Evolutionary conservation across 768 basidiomycete species (phyloP).

Genomic region (Suillus weaverae): DNA sequence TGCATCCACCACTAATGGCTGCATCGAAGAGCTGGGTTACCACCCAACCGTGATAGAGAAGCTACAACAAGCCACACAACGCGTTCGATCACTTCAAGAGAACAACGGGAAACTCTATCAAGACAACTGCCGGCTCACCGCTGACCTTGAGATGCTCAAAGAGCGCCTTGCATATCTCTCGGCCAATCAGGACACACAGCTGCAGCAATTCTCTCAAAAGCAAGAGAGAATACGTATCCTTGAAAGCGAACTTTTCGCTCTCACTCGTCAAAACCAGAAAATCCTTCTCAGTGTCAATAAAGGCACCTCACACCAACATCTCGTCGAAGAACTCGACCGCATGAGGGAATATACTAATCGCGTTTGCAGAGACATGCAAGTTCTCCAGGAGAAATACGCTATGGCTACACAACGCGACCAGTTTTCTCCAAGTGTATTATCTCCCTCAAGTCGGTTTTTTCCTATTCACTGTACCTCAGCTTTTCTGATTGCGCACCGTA

Average conservation of each 20-base stretch:
- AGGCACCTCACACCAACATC: constrained; percentile 18
- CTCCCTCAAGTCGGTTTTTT: neutral
- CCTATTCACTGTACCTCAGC: neutral
- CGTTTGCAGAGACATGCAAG: constrained; percentile 19
- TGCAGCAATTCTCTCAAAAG: constrained; percentile 19
- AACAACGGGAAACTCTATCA: constrained; percentile 37
- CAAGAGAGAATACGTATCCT: constrained; percentile 28
- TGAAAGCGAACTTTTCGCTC: constrained; percentile 17
- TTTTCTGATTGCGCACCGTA: neutral
- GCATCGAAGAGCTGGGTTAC: constrained; percentile 48
- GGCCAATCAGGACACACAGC: constrained; percentile 19
- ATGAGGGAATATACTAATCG: constrained; percentile 9
- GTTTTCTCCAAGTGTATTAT: neutral
- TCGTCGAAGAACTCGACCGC: constrained; percentile 18
- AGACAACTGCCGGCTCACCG: constrained; percentile 38
- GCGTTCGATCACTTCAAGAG: constrained; percentile 29
- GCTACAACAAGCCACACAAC: constrained; percentile 26
- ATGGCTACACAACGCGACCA: neutral
- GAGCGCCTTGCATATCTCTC: constrained; percentile 26
- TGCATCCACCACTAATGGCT: constrained; percentile 44
- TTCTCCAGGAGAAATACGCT: constrained; percentile 23
- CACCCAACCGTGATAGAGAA: constrained; percentile 38
- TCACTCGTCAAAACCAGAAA: constrained; percentile 28
- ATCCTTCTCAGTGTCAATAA: constrained; percentile 16
- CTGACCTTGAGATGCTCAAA: constrained; percentile 30